These are phyloP conservation scores for Fagopyrum esculentum DNA, from an alignment of 148 eudicot genomes.

Conservation along the genomic window DNA sequence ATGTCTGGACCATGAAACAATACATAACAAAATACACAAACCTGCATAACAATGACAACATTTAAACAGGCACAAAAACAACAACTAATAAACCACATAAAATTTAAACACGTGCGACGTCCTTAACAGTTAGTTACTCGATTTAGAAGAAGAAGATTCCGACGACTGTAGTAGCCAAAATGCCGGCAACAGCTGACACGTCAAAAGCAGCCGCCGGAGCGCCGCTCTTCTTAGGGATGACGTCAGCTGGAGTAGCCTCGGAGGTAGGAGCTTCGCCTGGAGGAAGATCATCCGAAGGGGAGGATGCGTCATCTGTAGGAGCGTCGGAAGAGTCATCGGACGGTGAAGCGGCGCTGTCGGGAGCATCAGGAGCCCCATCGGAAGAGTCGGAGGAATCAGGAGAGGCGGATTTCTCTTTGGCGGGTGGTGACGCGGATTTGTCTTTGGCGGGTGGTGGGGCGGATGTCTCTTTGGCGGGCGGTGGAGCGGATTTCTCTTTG, in stretches of 20 bases:
- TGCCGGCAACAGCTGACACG: not conserved
- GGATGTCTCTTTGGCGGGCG: not conserved
- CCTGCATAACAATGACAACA: not conserved
- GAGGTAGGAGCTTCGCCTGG: not conserved
- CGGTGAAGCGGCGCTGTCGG: not conserved
- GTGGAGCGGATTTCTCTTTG: not conserved
- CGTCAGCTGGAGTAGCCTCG: not conserved
- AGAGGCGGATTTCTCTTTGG: not conserved
- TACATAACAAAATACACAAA: not conserved
- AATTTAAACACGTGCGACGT: not conserved
- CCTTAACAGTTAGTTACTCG: not conserved
- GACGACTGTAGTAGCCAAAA: not conserved
- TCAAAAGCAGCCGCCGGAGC: not conserved
- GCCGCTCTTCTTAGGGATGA: not conserved
- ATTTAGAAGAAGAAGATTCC: not conserved
- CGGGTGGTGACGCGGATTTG: not conserved
- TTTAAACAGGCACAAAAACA: not conserved
- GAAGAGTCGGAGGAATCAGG: not conserved
- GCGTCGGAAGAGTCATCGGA: not conserved
- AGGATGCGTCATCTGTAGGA: not conserved
- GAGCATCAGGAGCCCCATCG: not conserved
- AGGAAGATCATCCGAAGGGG: not conserved
- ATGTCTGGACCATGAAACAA: not conserved
- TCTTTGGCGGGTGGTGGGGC: not conserved
- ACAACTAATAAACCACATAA: not conserved